Evolutionary conservation across 2,329 filamentous ascomycete species (phyloP), one percentile per base, ranked within the genome.

Genomic region (Aureobasidium leucospermi): DNA sequence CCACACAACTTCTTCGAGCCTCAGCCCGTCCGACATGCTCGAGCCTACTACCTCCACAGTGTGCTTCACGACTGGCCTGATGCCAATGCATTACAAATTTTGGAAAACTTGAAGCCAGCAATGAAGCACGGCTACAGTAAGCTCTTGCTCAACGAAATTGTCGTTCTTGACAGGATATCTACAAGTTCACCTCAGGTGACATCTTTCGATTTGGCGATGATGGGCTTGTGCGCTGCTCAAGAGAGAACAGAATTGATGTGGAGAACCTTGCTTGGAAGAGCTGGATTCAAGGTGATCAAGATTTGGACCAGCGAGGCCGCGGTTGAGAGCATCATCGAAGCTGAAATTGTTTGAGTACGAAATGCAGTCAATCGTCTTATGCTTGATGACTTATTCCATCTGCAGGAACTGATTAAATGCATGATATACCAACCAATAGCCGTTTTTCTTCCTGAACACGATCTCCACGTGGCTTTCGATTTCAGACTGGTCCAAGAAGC

Each of bases 161-260:
- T 62, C 6, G 16, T 60, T n/a, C 39, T 47, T 4, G 56, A 41
- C 16, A 46, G 28, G 43, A 29, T 23, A 15, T 42, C 38, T 10
- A 23, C n/a, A 4, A 19, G 36, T 28, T 23, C 23, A 4, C 41
- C 23, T 16, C 45, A 45, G 15, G 38, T 39, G 11, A 42, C 57
- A 0, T 42, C 47, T 16, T 60, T 74, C 19, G 75, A 78, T 63
- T 64, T 74, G 52, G 63, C 69, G 19, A 74, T 78, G 74, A 72
- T 76, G 71, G 61, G 60, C 9, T 60, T 67, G 3, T 60, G 71
- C 39, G 68, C 68, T 4, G 67, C 68, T 1, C 65, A 67, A 52
- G 74, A 76, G 61, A 67, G 73, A 9, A 74, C 71, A 0, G 71
- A 75, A 62, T 64, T 59, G n/a, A 67, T 74, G 41, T 76, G 71